Conservation (phyloP, 2,329 filamentous ascomycete species). For the Mollisiaceae sp. region DNA sequence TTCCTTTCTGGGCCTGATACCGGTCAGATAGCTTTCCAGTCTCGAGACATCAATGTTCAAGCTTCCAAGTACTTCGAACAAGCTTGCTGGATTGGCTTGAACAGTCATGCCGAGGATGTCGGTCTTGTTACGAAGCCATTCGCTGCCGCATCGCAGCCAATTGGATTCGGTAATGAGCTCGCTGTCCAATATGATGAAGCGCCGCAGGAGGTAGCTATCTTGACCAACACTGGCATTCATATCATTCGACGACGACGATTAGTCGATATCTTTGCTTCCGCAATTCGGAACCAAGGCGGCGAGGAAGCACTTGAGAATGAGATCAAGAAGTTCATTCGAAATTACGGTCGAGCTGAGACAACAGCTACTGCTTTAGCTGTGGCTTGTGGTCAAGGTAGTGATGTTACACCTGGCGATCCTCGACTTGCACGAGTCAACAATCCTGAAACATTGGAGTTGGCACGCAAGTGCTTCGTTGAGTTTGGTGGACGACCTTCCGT, state of each 20-base stretch:
- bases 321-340: slow-evolving; percentile 80
- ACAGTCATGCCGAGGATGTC: slow-evolving; percentile 76
- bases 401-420: slow-evolving; percentile 71
- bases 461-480: slow-evolving; percentile 87
- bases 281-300: slow-evolving; percentile 74
- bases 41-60: slow-evolving; percentile 44
- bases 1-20: slow-evolving; percentile 90
- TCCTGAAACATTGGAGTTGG: slow-evolving; percentile 82
- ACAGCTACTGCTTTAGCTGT: slow-evolving; percentile 91
- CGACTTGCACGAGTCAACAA: slow-evolving; percentile 76
- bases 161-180: slow-evolving; percentile 92
- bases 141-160: slow-evolving; percentile 67
- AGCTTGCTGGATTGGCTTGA: slow-evolving; percentile 78
- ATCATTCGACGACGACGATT: slow-evolving; percentile 82
- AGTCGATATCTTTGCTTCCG: slow-evolving; percentile 88
- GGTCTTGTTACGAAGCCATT: slow-evolving; percentile 78
- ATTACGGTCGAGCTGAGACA: slow-evolving; percentile 88
- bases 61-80: slow-evolving; percentile 70
- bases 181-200: slow-evolving; percentile 92
- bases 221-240: slow-evolving; percentile 91
- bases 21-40: slow-evolving; percentile 73
- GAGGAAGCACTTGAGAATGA: slow-evolving; percentile 83
- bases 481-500: slow-evolving; percentile 87
- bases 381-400: slow-evolving; percentile 89
- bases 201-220: slow-evolving; percentile 82